Percentiles rank a stretch among this genome's conserved stretches.
Evolutionary conservation across 345 rosid species (phyloP).

Genomic region (Ricinus communis): DNA sequence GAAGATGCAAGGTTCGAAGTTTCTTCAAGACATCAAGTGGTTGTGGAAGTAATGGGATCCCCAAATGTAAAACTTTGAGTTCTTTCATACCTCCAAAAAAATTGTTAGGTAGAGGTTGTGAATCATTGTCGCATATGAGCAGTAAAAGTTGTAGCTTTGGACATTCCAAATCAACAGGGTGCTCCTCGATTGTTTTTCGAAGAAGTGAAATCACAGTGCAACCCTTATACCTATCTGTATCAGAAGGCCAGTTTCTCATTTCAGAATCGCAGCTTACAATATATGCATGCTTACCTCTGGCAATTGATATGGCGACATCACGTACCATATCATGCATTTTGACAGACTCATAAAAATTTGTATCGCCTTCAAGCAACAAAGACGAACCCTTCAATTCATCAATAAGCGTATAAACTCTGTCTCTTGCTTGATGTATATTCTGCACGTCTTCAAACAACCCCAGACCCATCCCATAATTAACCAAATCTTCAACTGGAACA

Average conservation of each 20-base stretch:
- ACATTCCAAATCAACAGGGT: constrained; percentile 5
- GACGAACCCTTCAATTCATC: not conserved
- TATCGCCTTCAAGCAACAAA: not conserved
- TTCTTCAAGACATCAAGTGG: constrained; percentile 7
- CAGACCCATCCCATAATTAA: constrained; percentile 4
- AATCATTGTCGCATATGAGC: accelerated
- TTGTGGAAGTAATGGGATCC: constrained; percentile 2
- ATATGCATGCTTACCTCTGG: not conserved
- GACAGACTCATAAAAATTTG: not conserved
- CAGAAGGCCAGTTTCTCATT: not conserved
- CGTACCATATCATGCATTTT: constrained; percentile 8
- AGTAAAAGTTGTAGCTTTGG: constrained; percentile 16
- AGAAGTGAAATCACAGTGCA: constrained; percentile 5
- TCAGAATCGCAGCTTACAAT: not conserved
- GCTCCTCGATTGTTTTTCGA: not conserved
- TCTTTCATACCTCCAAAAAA: constrained; percentile 18
- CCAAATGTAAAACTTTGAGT: constrained; percentile 21
- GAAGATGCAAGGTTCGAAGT: constrained; percentile 22
- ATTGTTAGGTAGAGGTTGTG: not conserved
- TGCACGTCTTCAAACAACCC: constrained; percentile 2
- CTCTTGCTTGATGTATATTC: not conserved
- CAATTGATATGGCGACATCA: not conserved
- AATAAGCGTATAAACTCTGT: not conserved
- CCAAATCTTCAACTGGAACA: constrained; percentile 5
- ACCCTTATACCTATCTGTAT: not conserved